Conservation (phyloP, 2,329 filamentous ascomycete genomes). For the Graphilbum sp. region DNA sequence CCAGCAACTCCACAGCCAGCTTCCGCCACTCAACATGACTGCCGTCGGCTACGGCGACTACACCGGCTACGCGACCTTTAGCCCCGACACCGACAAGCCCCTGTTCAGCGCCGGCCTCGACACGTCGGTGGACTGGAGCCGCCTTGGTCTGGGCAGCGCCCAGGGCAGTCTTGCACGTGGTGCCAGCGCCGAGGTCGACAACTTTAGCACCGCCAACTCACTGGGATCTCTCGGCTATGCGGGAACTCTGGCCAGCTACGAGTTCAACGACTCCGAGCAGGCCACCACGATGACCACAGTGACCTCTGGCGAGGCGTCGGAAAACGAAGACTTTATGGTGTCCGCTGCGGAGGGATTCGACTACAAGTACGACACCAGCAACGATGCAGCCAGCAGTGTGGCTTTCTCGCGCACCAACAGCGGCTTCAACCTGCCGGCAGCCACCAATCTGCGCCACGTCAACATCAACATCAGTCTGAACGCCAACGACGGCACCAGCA, state of each 20-base stretch:
- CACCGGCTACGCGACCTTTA: constrained; percentile 37
- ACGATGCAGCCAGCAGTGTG: constrained; percentile 18
- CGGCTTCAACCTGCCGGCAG: constrained; percentile 27
- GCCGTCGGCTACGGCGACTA: constrained; percentile 32
- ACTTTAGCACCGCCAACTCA: constrained; percentile 31
- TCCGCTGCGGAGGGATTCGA: constrained; percentile 23
- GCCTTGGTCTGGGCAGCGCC: constrained; percentile 31
- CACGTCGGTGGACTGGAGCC: constrained; percentile 38
- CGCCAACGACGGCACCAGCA: constrained; percentile 18
- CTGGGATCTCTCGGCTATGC: constrained; percentile 43
- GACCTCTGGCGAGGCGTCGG: constrained; percentile 51
- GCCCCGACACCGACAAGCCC: constrained; percentile 34
- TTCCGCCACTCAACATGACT: neutral
- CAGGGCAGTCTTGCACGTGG: constrained; percentile 15
- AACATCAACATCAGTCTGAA: constrained; percentile 16
- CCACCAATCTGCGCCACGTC: constrained; percentile 22
- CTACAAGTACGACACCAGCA: constrained; percentile 15
- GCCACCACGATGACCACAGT: constrained; percentile 37
- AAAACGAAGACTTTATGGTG: constrained; percentile 41
- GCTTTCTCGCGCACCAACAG: constrained; percentile 32
- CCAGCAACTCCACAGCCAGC: constrained; percentile 19
- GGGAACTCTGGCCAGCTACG: constrained; percentile 33
- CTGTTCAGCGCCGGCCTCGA: constrained; percentile 47
- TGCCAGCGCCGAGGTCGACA: constrained; percentile 23
- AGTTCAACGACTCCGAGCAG: constrained; percentile 37